Evolutionary conservation across 2,329 filamentous ascomycete genomes (phyloP), one percentile per base, ranked within the genome.

Genomic region (Alternaria sp.): DNA sequence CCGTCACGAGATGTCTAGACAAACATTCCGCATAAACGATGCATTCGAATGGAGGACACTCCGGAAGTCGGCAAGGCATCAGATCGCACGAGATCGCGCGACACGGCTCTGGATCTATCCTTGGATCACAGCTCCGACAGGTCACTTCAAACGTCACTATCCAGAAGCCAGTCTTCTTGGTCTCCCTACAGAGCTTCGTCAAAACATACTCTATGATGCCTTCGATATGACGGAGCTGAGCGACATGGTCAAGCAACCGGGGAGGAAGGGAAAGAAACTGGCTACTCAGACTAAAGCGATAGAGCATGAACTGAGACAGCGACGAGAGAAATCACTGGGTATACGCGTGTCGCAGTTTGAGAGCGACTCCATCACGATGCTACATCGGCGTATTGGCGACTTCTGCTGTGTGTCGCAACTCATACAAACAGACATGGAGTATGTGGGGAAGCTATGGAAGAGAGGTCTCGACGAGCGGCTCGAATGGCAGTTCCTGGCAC

Each of bases 181-280:
- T n/a, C 46, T 70, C 4, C 64, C 68, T 7, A 51, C 22, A 3
- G 68, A 70, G 26, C 22, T 70, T 8, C 51, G 61, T 9, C 64
- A 66, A 42, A 22, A 54, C 7, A 66, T 69, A 16, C 14, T 69
- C 26, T 55, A 57, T 18, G n/a, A 49, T 22, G 24, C 43, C 12
- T 46, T 36, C 22, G 24, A 51, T 5, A 41, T 54, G 14, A 24
- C 43, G 14, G 34, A 22, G 18, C 6, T 47, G 11, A 52, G n/a
- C 30, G 36, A n/a, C 24, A 39, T 24, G 47, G 14, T 30, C n/a
- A n/a, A 20, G 47, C n/a, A 16, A 20, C 14, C 16, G 12, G 48
- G 11, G 22, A 55, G 54, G 20, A 52, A 42, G 18, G 46, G 46
- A n/a, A 16, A 32, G 7, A 4, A 24, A 18, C n/a, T 36, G 34